Evolutionary conservation across 352 stramenopile genomes (phyloP).

Genomic region (Pythium folliculosum): DNA sequence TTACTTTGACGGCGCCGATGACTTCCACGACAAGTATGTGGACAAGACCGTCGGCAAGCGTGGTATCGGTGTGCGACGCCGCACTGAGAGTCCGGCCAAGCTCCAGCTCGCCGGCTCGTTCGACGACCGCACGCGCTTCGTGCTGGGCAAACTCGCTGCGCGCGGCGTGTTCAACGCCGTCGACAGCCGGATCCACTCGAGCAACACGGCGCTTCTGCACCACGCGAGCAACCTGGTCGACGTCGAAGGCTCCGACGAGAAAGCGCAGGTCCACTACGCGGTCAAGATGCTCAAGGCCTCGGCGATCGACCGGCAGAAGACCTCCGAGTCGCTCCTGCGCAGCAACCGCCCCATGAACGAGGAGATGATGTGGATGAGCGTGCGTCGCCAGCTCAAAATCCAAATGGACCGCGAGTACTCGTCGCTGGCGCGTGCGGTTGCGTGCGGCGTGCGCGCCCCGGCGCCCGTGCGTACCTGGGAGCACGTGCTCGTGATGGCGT

Average conservation of each 20-base stretch:
- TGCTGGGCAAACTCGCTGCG: slow-evolving; percentile 20
- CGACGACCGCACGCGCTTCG: slow-evolving; percentile 26
- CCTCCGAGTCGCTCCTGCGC: slow-evolving; percentile 50
- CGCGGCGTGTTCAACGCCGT: slow-evolving; percentile 35
- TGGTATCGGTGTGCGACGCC: slow-evolving; percentile 9
- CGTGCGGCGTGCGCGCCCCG: slow-evolving; percentile 37
- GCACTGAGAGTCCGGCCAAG: slow-evolving; percentile 4
- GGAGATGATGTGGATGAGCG: slow-evolving; percentile 55
- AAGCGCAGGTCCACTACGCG: slow-evolving; percentile 50
- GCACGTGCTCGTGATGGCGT: slow-evolving; percentile 56
- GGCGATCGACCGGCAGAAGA: slow-evolving; percentile 46
- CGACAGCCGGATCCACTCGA: slow-evolving; percentile 58
- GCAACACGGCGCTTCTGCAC: slow-evolving; percentile 54
- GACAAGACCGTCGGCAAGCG: slow-evolving; percentile 14
- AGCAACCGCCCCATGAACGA: slow-evolving; percentile 38
- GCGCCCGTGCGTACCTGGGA: slow-evolving; percentile 45
- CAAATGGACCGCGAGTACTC: slow-evolving; percentile 56
- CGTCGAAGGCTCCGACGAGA: slow-evolving; percentile 38
- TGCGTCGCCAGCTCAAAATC: slow-evolving; percentile 62
- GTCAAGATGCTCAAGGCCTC: slow-evolving; percentile 81
- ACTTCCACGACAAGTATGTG: slow-evolving; percentile 27
- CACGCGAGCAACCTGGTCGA: slow-evolving; percentile 49
- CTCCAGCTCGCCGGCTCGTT: slow-evolving; percentile 18
- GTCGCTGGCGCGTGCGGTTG: slow-evolving; percentile 37
- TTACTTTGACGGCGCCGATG: slow-evolving; percentile 28